Percentiles rank a stretch among this genome's conserved stretches.
phyloP scores from a whole-genome alignment of 352 stramenopile genomes.

The Aphanomyces astaci region DNA sequence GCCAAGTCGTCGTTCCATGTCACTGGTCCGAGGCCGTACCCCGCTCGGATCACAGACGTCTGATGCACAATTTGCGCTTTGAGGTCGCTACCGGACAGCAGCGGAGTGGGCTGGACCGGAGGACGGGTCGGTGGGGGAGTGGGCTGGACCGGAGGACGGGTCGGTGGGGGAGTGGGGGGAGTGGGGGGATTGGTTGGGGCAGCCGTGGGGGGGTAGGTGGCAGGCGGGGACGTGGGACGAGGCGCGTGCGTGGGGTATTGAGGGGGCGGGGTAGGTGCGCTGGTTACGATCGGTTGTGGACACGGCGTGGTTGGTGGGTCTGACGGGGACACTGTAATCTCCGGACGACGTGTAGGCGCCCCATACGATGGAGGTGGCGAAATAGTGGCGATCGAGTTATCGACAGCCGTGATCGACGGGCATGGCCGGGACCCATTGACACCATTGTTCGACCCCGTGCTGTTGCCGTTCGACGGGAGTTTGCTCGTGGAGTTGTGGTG shows the following conservation, averaged over 20 bases:
- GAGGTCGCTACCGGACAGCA: not conserved
- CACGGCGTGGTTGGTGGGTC: not conserved
- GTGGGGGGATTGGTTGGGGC: not conserved
- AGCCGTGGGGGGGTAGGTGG: not conserved
- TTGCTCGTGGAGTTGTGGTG: not conserved
- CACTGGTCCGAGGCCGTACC: constrained; percentile 17
- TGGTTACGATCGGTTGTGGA: not conserved
- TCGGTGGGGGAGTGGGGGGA: not conserved
- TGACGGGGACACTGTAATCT: not conserved
- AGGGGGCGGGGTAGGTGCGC: not conserved
- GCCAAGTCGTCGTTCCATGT: constrained; percentile 17
- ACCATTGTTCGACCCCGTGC: not conserved
- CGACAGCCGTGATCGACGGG: not conserved
- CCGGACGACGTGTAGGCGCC: not conserved
- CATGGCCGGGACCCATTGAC: not conserved
- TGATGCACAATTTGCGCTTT: constrained; percentile 16
- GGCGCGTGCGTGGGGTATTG: not conserved
- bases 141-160: not conserved
- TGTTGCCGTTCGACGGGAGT: not conserved
- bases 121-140: not conserved
- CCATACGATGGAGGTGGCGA: not conserved
- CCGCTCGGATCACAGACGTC: constrained; percentile 10
- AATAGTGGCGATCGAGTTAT: not conserved
- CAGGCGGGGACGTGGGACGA: not conserved
- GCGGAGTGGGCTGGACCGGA: not conserved